phyloP scores from a whole-genome alignment of 208 protist genomes.

The Acanthamoeba royreba region DNA sequence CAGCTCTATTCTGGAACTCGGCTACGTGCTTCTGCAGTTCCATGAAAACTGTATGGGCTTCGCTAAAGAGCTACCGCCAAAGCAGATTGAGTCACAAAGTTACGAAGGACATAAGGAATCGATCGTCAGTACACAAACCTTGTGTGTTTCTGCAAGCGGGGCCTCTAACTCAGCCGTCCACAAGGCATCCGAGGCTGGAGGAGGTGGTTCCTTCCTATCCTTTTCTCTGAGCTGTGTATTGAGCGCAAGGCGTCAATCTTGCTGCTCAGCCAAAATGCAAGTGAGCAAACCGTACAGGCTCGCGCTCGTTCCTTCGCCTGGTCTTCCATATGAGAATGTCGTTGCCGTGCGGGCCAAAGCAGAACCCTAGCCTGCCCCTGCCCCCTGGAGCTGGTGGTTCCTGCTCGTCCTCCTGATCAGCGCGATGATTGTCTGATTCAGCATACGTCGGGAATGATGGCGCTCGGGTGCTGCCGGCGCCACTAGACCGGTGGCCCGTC shows the following conservation, averaged over 20 bases:
- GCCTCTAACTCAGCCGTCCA: neutral
- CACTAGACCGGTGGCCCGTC: neutral
- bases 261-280: neutral
- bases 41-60: neutral
- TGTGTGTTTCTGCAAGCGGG: neutral
- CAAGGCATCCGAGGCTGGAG: neutral
- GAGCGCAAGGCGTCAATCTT: neutral
- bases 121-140: no score
- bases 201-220: neutral
- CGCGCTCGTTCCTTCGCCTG: neutral
- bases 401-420: neutral
- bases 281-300: neutral
- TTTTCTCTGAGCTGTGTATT: neutral
- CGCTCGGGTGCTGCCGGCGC: no score
- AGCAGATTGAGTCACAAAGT: neutral
- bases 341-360: neutral
- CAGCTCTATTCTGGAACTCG: neutral
- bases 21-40: neutral
- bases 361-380: neutral
- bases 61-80: neutral
- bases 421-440: neutral
- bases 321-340: neutral
- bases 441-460: neutral
- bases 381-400: no score
- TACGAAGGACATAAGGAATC: no score